These are phyloP conservation scores for Aurifilum marmelostoma DNA, from an alignment of 2,329 filamentous ascomycete genomes.

Conservation along the genomic window DNA sequence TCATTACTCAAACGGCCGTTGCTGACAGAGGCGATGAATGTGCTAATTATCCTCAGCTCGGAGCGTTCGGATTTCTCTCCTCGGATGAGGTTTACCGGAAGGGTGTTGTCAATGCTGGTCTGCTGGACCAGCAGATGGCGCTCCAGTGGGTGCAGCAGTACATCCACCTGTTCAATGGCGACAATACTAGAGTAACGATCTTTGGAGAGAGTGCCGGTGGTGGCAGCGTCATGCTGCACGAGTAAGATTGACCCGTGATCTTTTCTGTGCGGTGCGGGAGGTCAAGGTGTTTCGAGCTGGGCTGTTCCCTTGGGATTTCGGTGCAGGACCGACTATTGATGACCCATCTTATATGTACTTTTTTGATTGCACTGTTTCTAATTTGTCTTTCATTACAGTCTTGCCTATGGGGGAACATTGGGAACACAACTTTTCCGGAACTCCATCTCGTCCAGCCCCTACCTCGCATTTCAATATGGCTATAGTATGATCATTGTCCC, in stretches of 20 bases:
- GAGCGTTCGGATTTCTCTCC: slow-evolving; percentile 31
- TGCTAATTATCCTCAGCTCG: slow-evolving; percentile 15
- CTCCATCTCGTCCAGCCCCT: slow-evolving; percentile 9
- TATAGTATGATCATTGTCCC: not conserved
- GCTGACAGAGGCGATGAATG: not conserved
- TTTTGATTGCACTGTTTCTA: not conserved
- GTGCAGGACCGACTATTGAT: too few species aligned
- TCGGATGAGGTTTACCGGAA: slow-evolving; percentile 29
- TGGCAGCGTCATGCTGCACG: slow-evolving; percentile 49
- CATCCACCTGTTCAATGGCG: slow-evolving; percentile 57
- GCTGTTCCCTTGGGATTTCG: too few species aligned
- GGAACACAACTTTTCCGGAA: slow-evolving; percentile 16
- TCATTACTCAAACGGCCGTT: not conserved
- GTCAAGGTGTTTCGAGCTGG: too few species aligned
- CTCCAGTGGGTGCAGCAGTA: slow-evolving; percentile 58
- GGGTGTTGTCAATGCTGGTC: slow-evolving; percentile 52
- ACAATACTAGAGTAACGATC: slow-evolving; percentile 55
- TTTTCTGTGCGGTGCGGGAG: too few species aligned
- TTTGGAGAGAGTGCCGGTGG: slow-evolving; percentile 60
- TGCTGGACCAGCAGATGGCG: slow-evolving; percentile 56
- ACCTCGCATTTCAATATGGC: slow-evolving; percentile 17
- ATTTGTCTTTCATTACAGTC: not conserved
- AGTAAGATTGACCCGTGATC: not conserved
- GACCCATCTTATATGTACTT: too few species aligned
- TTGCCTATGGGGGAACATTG: slow-evolving; percentile 16